A percentile compares a stretch with the other conserved stretches of the same genome.
These are phyloP conservation scores for Prinsepia uniflora DNA, from an alignment of 306 rosid species.

Conservation along the genomic window DNA sequence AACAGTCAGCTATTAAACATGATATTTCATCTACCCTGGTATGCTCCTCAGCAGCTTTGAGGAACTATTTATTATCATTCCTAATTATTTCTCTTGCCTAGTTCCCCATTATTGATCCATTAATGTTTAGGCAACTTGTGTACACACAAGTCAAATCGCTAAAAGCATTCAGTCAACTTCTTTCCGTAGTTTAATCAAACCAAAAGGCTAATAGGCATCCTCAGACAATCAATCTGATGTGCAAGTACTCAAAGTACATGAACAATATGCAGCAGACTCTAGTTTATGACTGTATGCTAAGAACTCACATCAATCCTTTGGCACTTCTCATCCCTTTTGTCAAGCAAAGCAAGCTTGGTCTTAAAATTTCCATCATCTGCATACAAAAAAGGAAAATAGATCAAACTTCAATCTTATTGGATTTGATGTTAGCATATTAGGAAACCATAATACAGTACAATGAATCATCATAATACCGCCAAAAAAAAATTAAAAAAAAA, in stretches of 20 bases:
- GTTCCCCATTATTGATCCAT: slow-evolving; percentile 8
- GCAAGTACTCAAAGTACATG: not conserved
- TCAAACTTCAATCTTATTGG: slow-evolving; percentile 3
- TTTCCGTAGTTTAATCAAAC: not conserved
- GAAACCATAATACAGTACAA: not conserved
- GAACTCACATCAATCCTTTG: slow-evolving; percentile 47
- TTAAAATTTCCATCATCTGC: slow-evolving; percentile 42
- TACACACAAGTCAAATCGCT: not conserved
- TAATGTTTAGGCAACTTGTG: not conserved
- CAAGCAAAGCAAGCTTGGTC: slow-evolving; percentile 26
- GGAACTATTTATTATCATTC: not conserved
- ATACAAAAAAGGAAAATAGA: not conserved
- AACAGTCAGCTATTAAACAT: too few relatives aligned
- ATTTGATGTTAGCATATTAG: not conserved
- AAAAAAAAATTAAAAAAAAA: too few relatives aligned
- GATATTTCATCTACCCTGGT: too few relatives aligned
- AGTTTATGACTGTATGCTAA: not conserved
- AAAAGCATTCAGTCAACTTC: not conserved
- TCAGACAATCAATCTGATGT: not conserved
- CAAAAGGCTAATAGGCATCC: not conserved
- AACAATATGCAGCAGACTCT: not conserved
- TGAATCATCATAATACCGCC: not conserved
- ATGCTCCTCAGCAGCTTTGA: not conserved
- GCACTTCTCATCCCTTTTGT: slow-evolving; percentile 33
- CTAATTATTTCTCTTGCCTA: not conserved